phyloP scores from a whole-genome alignment of 1,284 basidiomycete genomes.

The Schizopora paradoxa region DNA sequence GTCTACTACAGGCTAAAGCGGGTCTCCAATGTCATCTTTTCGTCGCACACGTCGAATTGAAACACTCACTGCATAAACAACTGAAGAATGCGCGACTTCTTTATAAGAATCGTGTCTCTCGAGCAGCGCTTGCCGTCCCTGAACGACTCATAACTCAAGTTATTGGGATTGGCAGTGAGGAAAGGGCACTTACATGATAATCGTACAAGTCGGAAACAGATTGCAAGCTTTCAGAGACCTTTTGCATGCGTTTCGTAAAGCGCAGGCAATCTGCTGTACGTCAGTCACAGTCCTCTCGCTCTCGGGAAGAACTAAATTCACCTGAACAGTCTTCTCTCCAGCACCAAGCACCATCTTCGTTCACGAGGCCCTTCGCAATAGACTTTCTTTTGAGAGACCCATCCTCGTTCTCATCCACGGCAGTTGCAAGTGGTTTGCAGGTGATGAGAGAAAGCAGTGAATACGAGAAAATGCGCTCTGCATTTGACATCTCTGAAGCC shows the following conservation, averaged over 20 bases:
- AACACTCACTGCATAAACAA: conserved; percentile 55
- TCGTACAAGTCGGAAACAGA: conserved; percentile 75
- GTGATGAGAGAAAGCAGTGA: conserved; percentile 67
- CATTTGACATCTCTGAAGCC: conserved; percentile 62
- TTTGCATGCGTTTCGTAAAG: conserved; percentile 75
- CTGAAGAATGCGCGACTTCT: conserved; percentile 64
- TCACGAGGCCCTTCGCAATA: conserved; percentile 47
- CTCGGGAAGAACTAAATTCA: conserved; percentile 23
- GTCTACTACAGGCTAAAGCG: conserved; percentile 55
- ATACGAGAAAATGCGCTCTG: conserved; percentile 64
- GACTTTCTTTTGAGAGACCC: conserved; percentile 19
- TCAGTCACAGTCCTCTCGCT: conserved; percentile 1
- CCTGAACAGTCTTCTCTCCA: conserved; percentile 75
- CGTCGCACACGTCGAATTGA: not conserved
- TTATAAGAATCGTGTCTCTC: conserved; percentile 73
- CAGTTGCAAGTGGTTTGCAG: conserved; percentile 51
- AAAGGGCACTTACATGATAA: conserved; percentile 51
- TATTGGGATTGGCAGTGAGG: not conserved
- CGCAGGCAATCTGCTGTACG: conserved; percentile 55
- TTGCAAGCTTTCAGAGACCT: conserved; percentile 68
- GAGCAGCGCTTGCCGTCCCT: conserved; percentile 70
- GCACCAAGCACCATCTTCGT: conserved; percentile 78
- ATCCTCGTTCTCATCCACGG: conserved; percentile 44
- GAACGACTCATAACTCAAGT: conserved; percentile 7
- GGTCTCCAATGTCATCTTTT: not conserved